Base-by-base conservation (phyloP, 108 stramenopile species). In the Nannochloropsis granulata region DNA sequence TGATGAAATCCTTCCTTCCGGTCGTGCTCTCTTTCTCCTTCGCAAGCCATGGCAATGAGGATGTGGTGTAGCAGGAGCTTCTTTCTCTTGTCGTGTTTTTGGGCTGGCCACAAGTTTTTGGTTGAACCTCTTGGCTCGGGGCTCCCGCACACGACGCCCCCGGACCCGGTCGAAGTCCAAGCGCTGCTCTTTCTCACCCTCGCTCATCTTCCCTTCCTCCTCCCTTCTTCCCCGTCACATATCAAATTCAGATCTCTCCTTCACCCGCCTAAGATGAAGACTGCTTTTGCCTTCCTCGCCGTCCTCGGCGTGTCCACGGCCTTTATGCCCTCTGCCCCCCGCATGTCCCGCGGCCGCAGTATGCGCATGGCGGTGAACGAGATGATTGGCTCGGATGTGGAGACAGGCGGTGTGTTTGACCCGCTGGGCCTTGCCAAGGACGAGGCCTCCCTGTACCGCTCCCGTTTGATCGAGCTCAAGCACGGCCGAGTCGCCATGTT, bases 401-500 rank as follows among this genome's bases (percentile, higher is more conserved):
- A 86, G 78, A 86, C 85, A 8, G 78, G 78, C 21, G 87, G 87
- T 25, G 19, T 87, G 21, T 87, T 80, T 24, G 87, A 87, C 21
- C 87, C 87, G 21, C 87, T 87, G 12, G 87, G 87, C 0, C 85
- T 86, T 16, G 85, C 85, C 23, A 78, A 81, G 44, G 82, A 86
- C 43, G 85, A 86, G 85, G 85, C 14, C 25, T 16, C 25, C 25
- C 83, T 83, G 23, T 45, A 23, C 45, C 43, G 43, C 13, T 34
- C 14, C 45, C 83, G 83, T 44, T n/a, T 24, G 25, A 44, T 83
- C n/a, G 96, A 96, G 90, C 84, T 96, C 80, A 96, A 96, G 92
- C 96, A 96, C 88, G 93, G 96, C 80, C 95, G 96, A 86, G 96
- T 97, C 84, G 90, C 91, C 85, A 95, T 95, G 95, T 86, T 96